phyloP scores from a whole-genome alignment of 495 filamentous ascomycete species.

The Aspergillus carlsbadensis region DNA sequence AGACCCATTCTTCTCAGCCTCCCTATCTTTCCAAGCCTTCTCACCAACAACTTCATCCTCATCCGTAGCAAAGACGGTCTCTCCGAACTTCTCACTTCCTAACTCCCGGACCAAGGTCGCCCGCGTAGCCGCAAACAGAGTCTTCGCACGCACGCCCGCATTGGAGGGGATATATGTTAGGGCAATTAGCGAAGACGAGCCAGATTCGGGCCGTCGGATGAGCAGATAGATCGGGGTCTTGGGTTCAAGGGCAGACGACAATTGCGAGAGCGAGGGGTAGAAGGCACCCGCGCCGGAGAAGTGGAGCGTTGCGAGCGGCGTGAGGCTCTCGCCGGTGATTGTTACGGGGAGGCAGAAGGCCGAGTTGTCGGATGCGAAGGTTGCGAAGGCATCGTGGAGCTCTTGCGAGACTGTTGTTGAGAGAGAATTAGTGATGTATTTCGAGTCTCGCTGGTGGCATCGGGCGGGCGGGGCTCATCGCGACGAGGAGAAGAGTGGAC shows the following conservation, averaged over 20 bases:
- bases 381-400: conserved; percentile 78
- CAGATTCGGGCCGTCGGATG: conserved; percentile 62
- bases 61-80: conserved; percentile 72
- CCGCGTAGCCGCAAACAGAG: conserved; percentile 88
- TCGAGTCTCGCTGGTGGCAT: not conserved
- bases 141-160: conserved; percentile 92
- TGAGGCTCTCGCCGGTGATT: conserved; percentile 73
- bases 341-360: conserved; percentile 79
- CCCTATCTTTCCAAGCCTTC: conserved; percentile 75
- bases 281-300: conserved; percentile 51
- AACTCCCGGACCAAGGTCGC: conserved; percentile 82
- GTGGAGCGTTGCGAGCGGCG: conserved; percentile 59
- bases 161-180: conserved; percentile 89
- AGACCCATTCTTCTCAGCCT: conserved; percentile 52
- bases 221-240: conserved; percentile 82
- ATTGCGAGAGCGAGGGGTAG: conserved; percentile 58
- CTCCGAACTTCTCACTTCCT: conserved; percentile 84
- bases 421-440: not conserved
- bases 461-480: not conserved
- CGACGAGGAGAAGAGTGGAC: not conserved
- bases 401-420: conserved; percentile 70
- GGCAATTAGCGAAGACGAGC: conserved; percentile 58
- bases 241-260: conserved; percentile 70
- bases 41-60: conserved; percentile 64
- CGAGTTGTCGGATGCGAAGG: conserved; percentile 59